phyloP scores from a whole-genome alignment of 129 eudicot genomes.

The Pseudognaphalium luteoalbum region DNA sequence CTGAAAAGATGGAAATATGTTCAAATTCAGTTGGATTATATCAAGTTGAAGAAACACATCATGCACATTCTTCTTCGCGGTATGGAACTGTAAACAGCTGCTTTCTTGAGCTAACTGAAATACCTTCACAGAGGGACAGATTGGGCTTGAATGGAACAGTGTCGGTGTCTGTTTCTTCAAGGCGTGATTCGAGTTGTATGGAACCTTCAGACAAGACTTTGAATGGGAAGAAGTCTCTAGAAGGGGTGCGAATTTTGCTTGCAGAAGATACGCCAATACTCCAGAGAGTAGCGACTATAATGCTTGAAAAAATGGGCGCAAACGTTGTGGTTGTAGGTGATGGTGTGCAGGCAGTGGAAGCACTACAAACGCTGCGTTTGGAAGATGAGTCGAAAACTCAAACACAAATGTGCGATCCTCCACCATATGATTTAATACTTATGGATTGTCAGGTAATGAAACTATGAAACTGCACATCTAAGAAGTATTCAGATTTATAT shows the following conservation, averaged over 20 bases:
- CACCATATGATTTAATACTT: slow-evolving; percentile 73
- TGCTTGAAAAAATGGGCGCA: slow-evolving; percentile 95
- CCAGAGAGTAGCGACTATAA: slow-evolving; percentile 90
- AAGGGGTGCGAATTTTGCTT: slow-evolving; percentile 68
- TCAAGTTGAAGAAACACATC: slow-evolving; percentile 28
- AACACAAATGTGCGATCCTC: slow-evolving; percentile 27
- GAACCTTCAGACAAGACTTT: slow-evolving; percentile 28
- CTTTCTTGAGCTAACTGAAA: slow-evolving; percentile 54
- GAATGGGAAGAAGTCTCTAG: slow-evolving; percentile 56
- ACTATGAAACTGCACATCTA: background rate
- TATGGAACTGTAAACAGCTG: slow-evolving; percentile 43
- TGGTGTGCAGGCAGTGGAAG: slow-evolving; percentile 81
- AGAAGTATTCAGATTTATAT: background rate
- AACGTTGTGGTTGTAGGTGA: slow-evolving; percentile 84
- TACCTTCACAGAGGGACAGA: slow-evolving; percentile 32
- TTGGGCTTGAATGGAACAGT: slow-evolving; percentile 24
- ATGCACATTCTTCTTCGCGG: slow-evolving; percentile 22
- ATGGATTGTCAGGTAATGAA: slow-evolving; percentile 92
- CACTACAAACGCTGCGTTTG: slow-evolving; percentile 41
- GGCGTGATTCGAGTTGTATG: slow-evolving; percentile 11
- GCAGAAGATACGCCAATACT: slow-evolving; percentile 95
- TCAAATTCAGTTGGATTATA: slow-evolving; percentile 21
- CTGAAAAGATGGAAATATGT: slow-evolving; percentile 38
- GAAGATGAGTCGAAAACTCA: slow-evolving; percentile 28
- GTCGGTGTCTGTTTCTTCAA: slow-evolving; percentile 6